Evolutionary conservation across 2,329 filamentous ascomycete genomes (phyloP), one percentile per base, ranked within the genome.

Genomic region (Microsporum ferrugineum): DNA sequence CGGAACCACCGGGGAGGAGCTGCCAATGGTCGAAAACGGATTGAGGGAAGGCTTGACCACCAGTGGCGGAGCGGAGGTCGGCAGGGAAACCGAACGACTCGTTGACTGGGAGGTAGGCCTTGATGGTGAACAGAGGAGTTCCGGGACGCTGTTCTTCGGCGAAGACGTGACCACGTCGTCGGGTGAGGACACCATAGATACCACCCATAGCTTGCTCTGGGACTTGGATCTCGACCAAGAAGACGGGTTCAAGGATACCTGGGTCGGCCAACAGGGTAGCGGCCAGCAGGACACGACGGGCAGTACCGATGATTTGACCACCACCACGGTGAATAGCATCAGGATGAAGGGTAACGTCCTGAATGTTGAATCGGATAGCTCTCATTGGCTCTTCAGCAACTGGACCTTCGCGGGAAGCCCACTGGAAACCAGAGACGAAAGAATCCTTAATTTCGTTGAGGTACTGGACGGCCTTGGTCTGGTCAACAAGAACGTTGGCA

Each of bases 381-480:
- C 94, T 89, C 91, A 99, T 92, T 72, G 94, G 94, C 86, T 99
- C 94, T 82, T 99, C 94, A 71, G 88, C 91, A 75, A 99, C 80
- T 73, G 94, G 94, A 83, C 94, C 94, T 85, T 99, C 94, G 76
- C 92, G 88, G 71, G 89, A 90, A 69, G 94, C 94, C 94, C 94
- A 99, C 81, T 99, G 94, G 91, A 99, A 99, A 87, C 94, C 94
- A 70, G 94, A 97, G 75, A 97, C 91, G 71, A 97, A 88, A 65
- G 92, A 97, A 77, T 99, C 94, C 89, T 99, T 99, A 87, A 99
- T 99, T 89, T 99, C 94, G 83, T 90, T 94, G 75, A 99, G 85
- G 87, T 97, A 99, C 84, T 99, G 94, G 69, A 99, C 94, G 71
- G 94, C 94, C 89, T 97, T 99, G 84, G 92, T 96, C 88, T 97